Conservation (phyloP, 2,329 filamentous ascomycete genomes). For the Claviceps lovelessii region DNA sequence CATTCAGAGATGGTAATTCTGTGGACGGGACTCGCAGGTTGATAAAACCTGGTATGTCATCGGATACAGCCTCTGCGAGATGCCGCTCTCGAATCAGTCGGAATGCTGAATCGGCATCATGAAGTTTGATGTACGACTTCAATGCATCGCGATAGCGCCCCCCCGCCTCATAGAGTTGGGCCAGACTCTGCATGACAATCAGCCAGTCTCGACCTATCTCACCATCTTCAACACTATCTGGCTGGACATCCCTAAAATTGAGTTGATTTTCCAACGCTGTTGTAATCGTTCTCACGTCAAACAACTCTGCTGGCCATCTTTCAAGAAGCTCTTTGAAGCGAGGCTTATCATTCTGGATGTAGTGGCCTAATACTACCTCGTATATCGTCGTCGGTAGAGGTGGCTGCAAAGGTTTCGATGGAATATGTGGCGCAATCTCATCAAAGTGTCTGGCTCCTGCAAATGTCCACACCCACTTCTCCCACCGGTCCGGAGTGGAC, state of each 20-base stretch:
- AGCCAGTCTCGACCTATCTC: constrained; percentile 69
- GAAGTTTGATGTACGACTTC: constrained; percentile 74
- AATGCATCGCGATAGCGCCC: constrained; percentile 74
- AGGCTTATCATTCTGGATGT: constrained; percentile 62
- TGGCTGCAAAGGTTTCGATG: constrained; percentile 60
- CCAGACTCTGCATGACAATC: constrained; percentile 74
- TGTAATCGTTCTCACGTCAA: constrained; percentile 62
- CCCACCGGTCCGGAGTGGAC: constrained; percentile 68
- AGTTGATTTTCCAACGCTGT: constrained; percentile 72
- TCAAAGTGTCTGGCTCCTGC: constrained; percentile 75
- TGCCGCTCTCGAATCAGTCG: constrained; percentile 73
- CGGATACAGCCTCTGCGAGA: constrained; percentile 73
- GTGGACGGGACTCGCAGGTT: constrained; percentile 67
- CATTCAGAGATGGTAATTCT: constrained; percentile 48
- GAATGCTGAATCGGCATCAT: constrained; percentile 85
- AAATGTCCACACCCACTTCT: constrained; percentile 91
- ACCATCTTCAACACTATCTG: constrained; percentile 62
- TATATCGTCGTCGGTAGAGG: constrained; percentile 72
- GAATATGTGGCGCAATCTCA: constrained; percentile 76
- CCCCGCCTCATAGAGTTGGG: constrained; percentile 68
- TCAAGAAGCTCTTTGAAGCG: constrained; percentile 69
- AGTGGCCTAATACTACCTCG: constrained; percentile 78
- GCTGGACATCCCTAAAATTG: constrained; percentile 56
- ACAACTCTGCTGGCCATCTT: constrained; percentile 71
- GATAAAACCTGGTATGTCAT: constrained; percentile 83